Percentiles rank a stretch among this genome's conserved stretches.
These are phyloP conservation scores for Fusarium sp. DNA, from an alignment of 2,329 filamentous ascomycete genomes.

Conservation along the genomic window DNA sequence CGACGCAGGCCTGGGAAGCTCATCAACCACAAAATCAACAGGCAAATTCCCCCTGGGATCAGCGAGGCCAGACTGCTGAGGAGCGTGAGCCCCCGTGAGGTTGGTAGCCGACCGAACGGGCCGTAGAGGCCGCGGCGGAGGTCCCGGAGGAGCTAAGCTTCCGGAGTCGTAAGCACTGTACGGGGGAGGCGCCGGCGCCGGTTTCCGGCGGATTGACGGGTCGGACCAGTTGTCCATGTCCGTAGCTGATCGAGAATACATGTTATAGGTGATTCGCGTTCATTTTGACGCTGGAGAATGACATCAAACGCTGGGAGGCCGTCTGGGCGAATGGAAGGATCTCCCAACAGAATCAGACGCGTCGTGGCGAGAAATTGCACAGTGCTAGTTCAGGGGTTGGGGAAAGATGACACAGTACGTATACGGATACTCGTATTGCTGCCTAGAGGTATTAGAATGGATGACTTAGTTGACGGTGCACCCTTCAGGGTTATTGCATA, in stretches of 20 bases:
- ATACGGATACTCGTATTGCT: conserved; percentile 1
- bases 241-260: conserved; percentile 1
- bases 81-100: conserved; percentile 38
- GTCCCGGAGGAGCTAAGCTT: conserved; percentile 32
- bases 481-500: neutral
- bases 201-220: conserved; percentile 24
- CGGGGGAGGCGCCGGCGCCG: conserved; percentile 29
- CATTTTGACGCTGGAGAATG: neutral
- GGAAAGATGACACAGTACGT: conserved; percentile 26
- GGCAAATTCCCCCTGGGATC: conserved; percentile 32
- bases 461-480: neutral
- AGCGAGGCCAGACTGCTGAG: conserved; percentile 35
- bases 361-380: conserved; percentile 40
- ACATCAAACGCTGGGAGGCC: conserved; percentile 18
- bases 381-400: conserved; percentile 29
- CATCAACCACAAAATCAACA: conserved; percentile 44
- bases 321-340: neutral
- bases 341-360: neutral
- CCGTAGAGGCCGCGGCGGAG: conserved; percentile 36
- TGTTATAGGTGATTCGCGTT: neutral
- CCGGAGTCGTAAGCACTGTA: conserved; percentile 27
- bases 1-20: conserved; percentile 23
- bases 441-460: neutral
- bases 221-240: conserved; percentile 27
- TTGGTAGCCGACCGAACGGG: conserved; percentile 43